phyloP scores from a whole-genome alignment of 495 filamentous ascomycete species.

The Coniosporium apollinis region DNA sequence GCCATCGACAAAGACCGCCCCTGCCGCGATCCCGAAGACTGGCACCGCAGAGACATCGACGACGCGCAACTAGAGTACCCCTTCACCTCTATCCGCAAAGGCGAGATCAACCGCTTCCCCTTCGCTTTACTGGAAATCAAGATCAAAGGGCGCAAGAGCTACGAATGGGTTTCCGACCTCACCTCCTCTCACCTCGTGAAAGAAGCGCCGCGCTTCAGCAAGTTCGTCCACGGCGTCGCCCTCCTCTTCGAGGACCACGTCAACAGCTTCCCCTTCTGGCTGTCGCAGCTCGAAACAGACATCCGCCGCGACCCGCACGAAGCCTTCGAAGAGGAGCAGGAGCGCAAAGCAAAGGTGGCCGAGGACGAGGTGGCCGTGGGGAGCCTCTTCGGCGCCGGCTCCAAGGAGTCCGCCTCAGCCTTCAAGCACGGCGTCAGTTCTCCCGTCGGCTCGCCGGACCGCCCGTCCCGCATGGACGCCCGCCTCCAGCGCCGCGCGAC shows the following conservation, averaged over 20 bases:
- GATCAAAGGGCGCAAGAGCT: conserved; percentile 53
- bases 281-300: conserved; percentile 73
- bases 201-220: conserved; percentile 77
- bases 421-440: conserved; percentile 9
- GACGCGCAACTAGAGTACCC: conserved; percentile 67
- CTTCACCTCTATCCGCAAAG: conserved; percentile 67
- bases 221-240: conserved; percentile 88
- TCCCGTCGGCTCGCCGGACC: conserved; percentile 16
- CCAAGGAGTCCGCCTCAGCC: conserved; percentile 20
- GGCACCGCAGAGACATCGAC: conserved; percentile 88
- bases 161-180: conserved; percentile 78
- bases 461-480: neutral
- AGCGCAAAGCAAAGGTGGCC: conserved; percentile 55
- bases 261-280: conserved; percentile 93
- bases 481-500: neutral
- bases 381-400: conserved; percentile 45
- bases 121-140: conserved; percentile 89
- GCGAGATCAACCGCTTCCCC: conserved; percentile 84
- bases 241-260: conserved; percentile 88
- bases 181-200: conserved; percentile 87
- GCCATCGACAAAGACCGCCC: conserved; percentile 65
- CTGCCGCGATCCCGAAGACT: conserved; percentile 70
- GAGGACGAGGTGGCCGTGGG: conserved; percentile 83
- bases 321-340: conserved; percentile 84
- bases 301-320: conserved; percentile 82